Conservation (phyloP, 2,329 filamentous ascomycete genomes). For the Tolypocladium album region DNA sequence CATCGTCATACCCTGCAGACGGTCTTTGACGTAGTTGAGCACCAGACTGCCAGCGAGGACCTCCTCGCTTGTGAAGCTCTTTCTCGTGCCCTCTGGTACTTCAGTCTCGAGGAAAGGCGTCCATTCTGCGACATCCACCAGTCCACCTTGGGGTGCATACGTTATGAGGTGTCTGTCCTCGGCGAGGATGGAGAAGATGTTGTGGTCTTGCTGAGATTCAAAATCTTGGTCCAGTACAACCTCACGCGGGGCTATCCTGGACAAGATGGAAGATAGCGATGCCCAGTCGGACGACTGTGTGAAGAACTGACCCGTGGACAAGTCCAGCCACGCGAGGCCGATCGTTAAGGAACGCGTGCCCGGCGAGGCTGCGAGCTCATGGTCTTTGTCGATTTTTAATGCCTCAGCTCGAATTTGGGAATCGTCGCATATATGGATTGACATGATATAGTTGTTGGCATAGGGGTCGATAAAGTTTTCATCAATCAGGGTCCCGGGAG, state of each 20-base stretch:
- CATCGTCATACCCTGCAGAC: slow-evolving; percentile 66
- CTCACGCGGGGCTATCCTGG: slow-evolving; percentile 75
- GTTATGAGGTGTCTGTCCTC: slow-evolving; percentile 70
- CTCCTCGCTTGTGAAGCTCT: slow-evolving; percentile 57
- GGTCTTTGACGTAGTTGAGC: slow-evolving; percentile 73
- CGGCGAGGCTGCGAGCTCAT: slow-evolving; percentile 3
- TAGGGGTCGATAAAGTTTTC: slow-evolving; percentile 95
- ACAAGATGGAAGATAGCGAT: slow-evolving; percentile 68
- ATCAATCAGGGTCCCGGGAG: slow-evolving; percentile 90
- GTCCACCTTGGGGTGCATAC: slow-evolving; percentile 44
- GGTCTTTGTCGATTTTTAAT: neutral
- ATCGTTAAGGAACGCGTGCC: slow-evolving; percentile 26
- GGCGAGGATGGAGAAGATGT: slow-evolving; percentile 56
- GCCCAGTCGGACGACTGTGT: slow-evolving; percentile 65
- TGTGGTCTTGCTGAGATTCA: slow-evolving; percentile 45
- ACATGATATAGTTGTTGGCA: slow-evolving; percentile 85
- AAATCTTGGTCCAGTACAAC: slow-evolving; percentile 64
- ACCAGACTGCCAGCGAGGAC: slow-evolving; percentile 67
- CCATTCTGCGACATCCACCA: slow-evolving; percentile 55
- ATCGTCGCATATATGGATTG: slow-evolving; percentile 47
- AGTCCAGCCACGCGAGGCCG: slow-evolving; percentile 86
- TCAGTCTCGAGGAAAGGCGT: slow-evolving; percentile 64
- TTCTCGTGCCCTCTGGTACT: slow-evolving; percentile 40
- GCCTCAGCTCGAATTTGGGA: too few relatives aligned
- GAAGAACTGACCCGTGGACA: slow-evolving; percentile 90